A percentile compares a stretch with the other conserved stretches of the same genome.
phyloP scores from a whole-genome alignment of 768 basidiomycete species.

The Hemileccinum impolitum region DNA sequence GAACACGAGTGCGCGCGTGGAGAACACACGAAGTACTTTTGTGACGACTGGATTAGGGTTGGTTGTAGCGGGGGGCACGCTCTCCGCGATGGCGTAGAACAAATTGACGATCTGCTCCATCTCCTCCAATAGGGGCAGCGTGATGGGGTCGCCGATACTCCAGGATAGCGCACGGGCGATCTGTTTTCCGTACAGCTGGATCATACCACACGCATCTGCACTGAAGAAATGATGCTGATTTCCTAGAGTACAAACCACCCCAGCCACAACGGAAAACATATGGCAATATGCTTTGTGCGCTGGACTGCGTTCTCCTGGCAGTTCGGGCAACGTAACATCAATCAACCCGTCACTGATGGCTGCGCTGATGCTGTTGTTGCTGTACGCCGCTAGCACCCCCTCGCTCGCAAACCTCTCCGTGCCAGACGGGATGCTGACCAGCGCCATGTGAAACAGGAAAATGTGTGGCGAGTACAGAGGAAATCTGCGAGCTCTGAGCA shows the following conservation, averaged over 20 bases:
- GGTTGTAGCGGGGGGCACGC: slow-evolving; percentile 20
- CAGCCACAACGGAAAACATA: slow-evolving; percentile 78
- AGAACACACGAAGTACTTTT: slow-evolving; percentile 67
- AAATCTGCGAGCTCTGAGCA: slow-evolving; percentile 59
- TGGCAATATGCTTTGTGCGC: slow-evolving; percentile 80
- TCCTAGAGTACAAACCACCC: slow-evolving; percentile 61
- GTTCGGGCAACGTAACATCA: slow-evolving; percentile 60
- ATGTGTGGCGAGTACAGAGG: slow-evolving; percentile 75
- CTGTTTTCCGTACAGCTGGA: slow-evolving; percentile 82
- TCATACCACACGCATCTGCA: slow-evolving; percentile 79
- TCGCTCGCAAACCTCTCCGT: slow-evolving; percentile 86
- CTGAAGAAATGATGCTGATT: slow-evolving; percentile 76
- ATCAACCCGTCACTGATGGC: slow-evolving; percentile 76
- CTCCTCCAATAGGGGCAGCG: slow-evolving; percentile 75
- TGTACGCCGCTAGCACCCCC: slow-evolving; percentile 77
- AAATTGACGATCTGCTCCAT: slow-evolving; percentile 75
- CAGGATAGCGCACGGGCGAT: slow-evolving; percentile 74
- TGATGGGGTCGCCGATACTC: slow-evolving; percentile 78
- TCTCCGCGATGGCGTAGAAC: slow-evolving; percentile 71
- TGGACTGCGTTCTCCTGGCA: slow-evolving; percentile 73
- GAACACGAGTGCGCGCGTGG: slow-evolving; percentile 63
- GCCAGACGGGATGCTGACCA: slow-evolving; percentile 70
- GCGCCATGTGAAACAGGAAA: slow-evolving; percentile 81
- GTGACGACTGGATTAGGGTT: slow-evolving; percentile 44
- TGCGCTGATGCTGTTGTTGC: slow-evolving; percentile 73